Evolutionary conservation across 176 grass and related monocot species (phyloP).

Genomic region (Cenchrus purpureus): DNA sequence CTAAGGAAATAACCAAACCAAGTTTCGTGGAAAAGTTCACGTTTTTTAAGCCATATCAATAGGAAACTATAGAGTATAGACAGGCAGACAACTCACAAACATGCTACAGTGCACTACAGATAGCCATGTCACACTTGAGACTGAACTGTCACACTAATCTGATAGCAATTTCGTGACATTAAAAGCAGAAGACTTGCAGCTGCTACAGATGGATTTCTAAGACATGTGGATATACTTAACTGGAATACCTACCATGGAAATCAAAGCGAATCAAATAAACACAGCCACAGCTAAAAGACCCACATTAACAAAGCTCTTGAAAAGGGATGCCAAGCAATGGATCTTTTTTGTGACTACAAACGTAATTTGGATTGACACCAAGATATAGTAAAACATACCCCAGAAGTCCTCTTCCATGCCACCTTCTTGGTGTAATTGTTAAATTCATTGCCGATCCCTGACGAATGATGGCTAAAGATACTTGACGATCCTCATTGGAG

Average conservation of each 20-base stretch:
- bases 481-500: constrained; percentile 59
- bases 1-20: neutral
- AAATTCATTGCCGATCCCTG: constrained; percentile 66
- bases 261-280: neutral
- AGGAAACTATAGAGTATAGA: neutral
- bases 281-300: neutral
- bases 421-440: constrained; percentile 80
- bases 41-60: neutral
- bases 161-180: neutral
- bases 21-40: neutral
- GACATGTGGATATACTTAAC: constrained; percentile 9
- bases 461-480: constrained; percentile 64
- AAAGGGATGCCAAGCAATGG: neutral
- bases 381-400: constrained; percentile 62
- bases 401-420: constrained; percentile 83
- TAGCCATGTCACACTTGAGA: neutral
- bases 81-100: neutral
- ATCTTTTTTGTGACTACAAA: neutral
- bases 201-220: constrained; percentile 13
- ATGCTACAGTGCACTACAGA: neutral
- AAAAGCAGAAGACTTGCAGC: neutral
- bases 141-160: neutral
- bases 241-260: neutral
- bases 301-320: neutral
- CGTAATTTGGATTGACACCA: neutral